These are phyloP conservation scores for Nothophaeocryptopus gaeumannii DNA, from an alignment of 2,329 filamentous ascomycete genomes.

Conservation along the genomic window DNA sequence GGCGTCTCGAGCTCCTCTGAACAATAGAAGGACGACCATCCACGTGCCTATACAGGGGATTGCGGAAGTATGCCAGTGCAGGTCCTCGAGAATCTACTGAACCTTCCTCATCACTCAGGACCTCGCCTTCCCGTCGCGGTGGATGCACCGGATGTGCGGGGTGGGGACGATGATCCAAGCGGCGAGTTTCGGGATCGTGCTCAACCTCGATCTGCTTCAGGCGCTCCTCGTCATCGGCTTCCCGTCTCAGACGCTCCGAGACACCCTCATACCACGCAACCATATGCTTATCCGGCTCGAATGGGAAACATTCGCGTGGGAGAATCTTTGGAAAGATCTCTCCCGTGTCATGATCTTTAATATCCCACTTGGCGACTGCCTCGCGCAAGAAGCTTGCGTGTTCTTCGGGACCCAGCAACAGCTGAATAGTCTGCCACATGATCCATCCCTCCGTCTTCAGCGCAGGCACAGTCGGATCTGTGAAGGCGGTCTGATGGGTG, in stretches of 20 bases:
- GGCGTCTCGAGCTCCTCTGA: conserved; percentile 36
- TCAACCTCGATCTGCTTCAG: conserved; percentile 27
- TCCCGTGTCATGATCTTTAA: conserved; percentile 68
- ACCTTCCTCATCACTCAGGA: conserved; percentile 35
- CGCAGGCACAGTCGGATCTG: conserved; percentile 73
- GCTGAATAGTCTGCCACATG: conserved; percentile 89
- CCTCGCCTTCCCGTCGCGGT: conserved; percentile 21
- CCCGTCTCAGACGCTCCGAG: conserved; percentile 64
- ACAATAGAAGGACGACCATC: conserved; percentile 45
- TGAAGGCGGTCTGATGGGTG: conserved; percentile 57
- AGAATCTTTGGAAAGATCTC: conserved; percentile 57
- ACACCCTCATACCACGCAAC: conserved; percentile 81
- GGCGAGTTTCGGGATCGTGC: conserved; percentile 23
- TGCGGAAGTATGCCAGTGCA: conserved; percentile 48
- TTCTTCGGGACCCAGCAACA: conserved; percentile 81
- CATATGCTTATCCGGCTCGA: conserved; percentile 72
- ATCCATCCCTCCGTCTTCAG: conserved; percentile 82
- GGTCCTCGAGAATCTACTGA: conserved; percentile 45
- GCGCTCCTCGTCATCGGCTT: conserved; percentile 50
- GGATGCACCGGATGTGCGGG: conserved; percentile 12
- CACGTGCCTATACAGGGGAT: conserved; percentile 49
- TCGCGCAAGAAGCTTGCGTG: conserved; percentile 81
- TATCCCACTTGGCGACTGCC: conserved; percentile 72
- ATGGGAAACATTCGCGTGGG: conserved; percentile 68
- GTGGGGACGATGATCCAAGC: conserved; percentile 21